Evolutionary conservation across 2,329 filamentous ascomycete species (phyloP).

Genomic region (Trichoderma hamatum): DNA sequence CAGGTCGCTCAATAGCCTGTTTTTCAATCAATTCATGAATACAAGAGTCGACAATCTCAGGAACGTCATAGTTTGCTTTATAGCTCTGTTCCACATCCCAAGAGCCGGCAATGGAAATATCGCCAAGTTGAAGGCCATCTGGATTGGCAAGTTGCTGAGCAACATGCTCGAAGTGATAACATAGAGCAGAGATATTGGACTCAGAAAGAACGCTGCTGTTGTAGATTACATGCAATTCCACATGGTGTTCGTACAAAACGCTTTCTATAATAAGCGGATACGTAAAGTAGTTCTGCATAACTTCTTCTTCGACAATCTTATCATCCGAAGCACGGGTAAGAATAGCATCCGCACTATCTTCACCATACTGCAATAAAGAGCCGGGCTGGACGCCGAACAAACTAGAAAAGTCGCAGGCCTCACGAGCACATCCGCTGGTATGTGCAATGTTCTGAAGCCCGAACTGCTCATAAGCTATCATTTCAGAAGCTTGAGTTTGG

Average conservation of each 20-base stretch:
- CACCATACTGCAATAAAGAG: neutral
- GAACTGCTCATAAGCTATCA: slow-evolving; percentile 18
- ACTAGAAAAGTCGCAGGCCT: slow-evolving; percentile 15
- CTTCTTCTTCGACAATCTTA: neutral
- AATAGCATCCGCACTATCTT: neutral
- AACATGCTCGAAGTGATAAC: slow-evolving; percentile 28
- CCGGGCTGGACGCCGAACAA: slow-evolving; percentile 13
- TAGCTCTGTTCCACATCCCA: slow-evolving; percentile 20
- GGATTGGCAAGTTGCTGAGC: slow-evolving; percentile 24
- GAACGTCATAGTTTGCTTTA: slow-evolving; percentile 8
- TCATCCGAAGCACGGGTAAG: neutral
- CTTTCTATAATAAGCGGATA: slow-evolving; percentile 27
- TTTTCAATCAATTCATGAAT: slow-evolving; percentile 23
- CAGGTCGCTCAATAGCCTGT: slow-evolving; percentile 11
- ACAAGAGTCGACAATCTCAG: slow-evolving; percentile 22
- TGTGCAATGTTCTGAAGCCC: slow-evolving; percentile 14
- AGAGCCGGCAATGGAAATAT: slow-evolving; percentile 13
- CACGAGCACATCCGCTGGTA: neutral
- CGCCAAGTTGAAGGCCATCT: neutral
- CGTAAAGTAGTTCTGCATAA: slow-evolving; percentile 27
- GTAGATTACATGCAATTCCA: slow-evolving; percentile 25
- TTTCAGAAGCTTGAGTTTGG: slow-evolving; percentile 10
- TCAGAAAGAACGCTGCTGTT: slow-evolving; percentile 14
- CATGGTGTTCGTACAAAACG: slow-evolving; percentile 15
- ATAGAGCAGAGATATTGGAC: slow-evolving; percentile 18